Evolutionary conservation across 208 protist genomes (phyloP), one percentile per base, ranked within the genome.

Genomic region (Vickermania spadyakhi): DNA sequence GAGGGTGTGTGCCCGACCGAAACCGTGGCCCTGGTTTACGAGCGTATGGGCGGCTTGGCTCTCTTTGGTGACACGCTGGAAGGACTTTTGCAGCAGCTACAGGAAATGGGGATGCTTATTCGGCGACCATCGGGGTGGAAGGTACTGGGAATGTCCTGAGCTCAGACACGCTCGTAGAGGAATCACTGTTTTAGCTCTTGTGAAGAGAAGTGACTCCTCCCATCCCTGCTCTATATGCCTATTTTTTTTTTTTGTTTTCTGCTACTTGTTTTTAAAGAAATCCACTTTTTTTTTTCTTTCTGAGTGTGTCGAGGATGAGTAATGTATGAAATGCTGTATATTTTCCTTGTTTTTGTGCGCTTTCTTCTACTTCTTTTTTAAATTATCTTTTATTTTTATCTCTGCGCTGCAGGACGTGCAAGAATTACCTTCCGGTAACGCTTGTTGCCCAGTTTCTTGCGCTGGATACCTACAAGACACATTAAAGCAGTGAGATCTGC

Each of bases 101-200:
- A 87, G 29, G 64, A 82, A 2, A 73, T 79, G 25, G 77, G 75
- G 14, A 50, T 83, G n/a, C 60, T 89, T 4, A 68, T 92, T 5
- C 75, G 77, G 18, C 64, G 70, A 26, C 74, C 53, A n/a, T 70
- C 64, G 36, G 81, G 70, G 18, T 82, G 72, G 79, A 70, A 64
- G 51, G 64, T 54, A 64, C 69, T 58, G 57, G 25, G 25, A 18
- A 18, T 49, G 18, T 21, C 41, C 41, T 49, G 41, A 49, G 41
- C 18, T 49, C 41, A 18, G 41, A 21, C 13, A 21, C 13, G 11
- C 18, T 49, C 18, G 13, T 49, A 49, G 13, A 21, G 41, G 13
- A 21, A 11, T 49, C 41, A 21, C 13, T 18, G 11, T 18, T 49
- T 49, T 18, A 49, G 18, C 13, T 49, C 41, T 49, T 11, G 18